Evolutionary conservation across 2,329 filamentous ascomycete genomes (phyloP).

Genomic region (Diaporthe helianthi): DNA sequence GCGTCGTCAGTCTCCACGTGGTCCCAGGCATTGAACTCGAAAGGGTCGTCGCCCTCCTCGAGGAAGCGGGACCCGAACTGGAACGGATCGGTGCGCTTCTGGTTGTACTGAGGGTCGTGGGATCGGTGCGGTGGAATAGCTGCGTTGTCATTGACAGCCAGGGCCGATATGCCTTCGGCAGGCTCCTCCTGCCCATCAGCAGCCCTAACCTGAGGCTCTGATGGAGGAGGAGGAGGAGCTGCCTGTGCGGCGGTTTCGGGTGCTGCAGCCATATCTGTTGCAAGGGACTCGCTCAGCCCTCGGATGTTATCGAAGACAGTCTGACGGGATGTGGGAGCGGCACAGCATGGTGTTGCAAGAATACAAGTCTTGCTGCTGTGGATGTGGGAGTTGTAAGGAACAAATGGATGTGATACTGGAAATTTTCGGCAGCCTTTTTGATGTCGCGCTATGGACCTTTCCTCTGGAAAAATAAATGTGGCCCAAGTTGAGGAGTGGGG

Average conservation of each 20-base stretch:
- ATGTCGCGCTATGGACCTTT: slow-evolving; percentile 24
- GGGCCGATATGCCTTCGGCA: slow-evolving; percentile 27
- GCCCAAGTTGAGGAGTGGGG: slow-evolving; percentile 13
- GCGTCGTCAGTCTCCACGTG: slow-evolving; percentile 92
- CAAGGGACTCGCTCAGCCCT: background rate
- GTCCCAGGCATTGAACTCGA: slow-evolving; percentile 98
- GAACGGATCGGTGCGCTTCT: slow-evolving; percentile 91
- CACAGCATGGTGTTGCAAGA: slow-evolving; percentile 30
- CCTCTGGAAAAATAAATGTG: background rate
- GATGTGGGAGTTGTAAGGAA: background rate
- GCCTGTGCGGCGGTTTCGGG: slow-evolving; percentile 31
- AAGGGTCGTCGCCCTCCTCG: slow-evolving; percentile 85
- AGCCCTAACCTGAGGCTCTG: slow-evolving; percentile 37
- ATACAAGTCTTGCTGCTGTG: slow-evolving; percentile 15
- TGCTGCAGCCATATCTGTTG: slow-evolving; percentile 28
- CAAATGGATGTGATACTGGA: slow-evolving; percentile 1
- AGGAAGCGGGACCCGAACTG: slow-evolving; percentile 92
- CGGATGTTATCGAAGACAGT: slow-evolving; percentile 15
- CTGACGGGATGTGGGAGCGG: background rate
- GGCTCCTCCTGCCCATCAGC: slow-evolving; percentile 33
- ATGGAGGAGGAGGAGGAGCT: slow-evolving; percentile 10
- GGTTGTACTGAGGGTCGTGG: slow-evolving; percentile 74
- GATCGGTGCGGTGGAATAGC: slow-evolving; percentile 67
- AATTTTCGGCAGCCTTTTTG: slow-evolving; percentile 32
- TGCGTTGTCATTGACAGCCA: slow-evolving; percentile 4